Evolutionary conservation across 169 alveolate species (phyloP).

Genomic region (Cryptosporidium baileyi): DNA sequence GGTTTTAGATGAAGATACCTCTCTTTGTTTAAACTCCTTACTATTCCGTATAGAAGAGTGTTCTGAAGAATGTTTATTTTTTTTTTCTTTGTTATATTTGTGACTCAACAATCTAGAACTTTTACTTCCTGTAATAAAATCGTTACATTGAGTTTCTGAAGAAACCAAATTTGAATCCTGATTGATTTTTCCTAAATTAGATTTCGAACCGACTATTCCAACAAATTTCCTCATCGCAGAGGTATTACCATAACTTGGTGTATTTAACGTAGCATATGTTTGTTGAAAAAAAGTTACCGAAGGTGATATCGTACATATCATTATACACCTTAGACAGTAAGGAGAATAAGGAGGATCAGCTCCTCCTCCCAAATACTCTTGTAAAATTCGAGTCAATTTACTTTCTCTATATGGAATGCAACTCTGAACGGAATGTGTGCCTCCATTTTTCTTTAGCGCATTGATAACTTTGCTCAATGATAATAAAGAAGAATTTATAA

Average conservation of each 20-base stretch:
- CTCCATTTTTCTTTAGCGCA: constrained; percentile 69
- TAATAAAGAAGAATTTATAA: constrained; percentile 58
- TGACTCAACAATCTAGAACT: not conserved
- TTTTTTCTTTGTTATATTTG: not conserved
- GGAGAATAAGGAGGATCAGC: constrained; percentile 70
- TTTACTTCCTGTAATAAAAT: not conserved
- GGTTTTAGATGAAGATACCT: not conserved
- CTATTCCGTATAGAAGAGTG: not conserved
- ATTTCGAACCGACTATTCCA: constrained; percentile 7
- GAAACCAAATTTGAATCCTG: not conserved
- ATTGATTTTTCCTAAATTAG: not conserved
- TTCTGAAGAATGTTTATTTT: not conserved
- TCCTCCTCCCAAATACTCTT: constrained; percentile 69
- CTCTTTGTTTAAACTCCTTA: not conserved
- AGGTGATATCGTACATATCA: constrained; percentile 70
- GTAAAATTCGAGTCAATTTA: constrained; percentile 67
- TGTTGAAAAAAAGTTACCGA: constrained; percentile 65
- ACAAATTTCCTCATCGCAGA: constrained; percentile 21
- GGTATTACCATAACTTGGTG: constrained; percentile 43
- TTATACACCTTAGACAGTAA: constrained; percentile 52
- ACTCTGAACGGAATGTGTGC: constrained; percentile 30
- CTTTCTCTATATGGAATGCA: constrained; percentile 71
- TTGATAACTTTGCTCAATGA: constrained; percentile 66
- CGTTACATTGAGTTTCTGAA: not conserved
- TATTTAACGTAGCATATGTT: constrained; percentile 69